phyloP scores from a whole-genome alignment of 2,329 filamentous ascomycete species.

The Triangularia verruculosa region DNA sequence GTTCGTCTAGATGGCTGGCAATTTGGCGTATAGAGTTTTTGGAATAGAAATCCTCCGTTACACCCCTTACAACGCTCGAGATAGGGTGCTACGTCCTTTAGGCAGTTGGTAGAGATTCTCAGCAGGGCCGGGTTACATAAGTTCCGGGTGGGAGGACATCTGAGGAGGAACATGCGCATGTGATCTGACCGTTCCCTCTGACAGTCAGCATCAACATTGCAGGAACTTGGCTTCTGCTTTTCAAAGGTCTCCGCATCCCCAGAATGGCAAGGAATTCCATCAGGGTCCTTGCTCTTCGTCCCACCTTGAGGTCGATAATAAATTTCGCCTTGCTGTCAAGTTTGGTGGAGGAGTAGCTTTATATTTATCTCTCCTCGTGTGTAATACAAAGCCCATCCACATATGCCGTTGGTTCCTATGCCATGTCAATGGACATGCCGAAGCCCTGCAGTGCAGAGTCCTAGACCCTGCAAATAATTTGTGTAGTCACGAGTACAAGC shows the following conservation, averaged over 20 bases:
- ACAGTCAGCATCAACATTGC: not conserved
- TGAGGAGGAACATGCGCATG: not conserved
- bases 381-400: not conserved
- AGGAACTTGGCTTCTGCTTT: not conserved
- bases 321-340: not conserved
- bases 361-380: not conserved
- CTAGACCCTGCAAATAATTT: no score
- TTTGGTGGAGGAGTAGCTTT: not conserved
- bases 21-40: not conserved
- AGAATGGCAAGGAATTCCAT: not conserved
- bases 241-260: not conserved
- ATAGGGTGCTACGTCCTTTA: not conserved
- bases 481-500: no score
- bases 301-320: not conserved
- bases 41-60: not conserved
- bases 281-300: not conserved
- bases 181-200: not conserved
- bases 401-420: not conserved
- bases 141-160: not conserved
- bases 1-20: not conserved
- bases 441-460: not conserved
- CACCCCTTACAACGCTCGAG: not conserved
- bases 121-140: not conserved
- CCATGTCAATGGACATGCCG: not conserved
- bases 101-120: not conserved